These are phyloP conservation scores for Chytriomyces confervae DNA, from an alignment of 192 early-diverging fungal genomes.

Conservation along the genomic window DNA sequence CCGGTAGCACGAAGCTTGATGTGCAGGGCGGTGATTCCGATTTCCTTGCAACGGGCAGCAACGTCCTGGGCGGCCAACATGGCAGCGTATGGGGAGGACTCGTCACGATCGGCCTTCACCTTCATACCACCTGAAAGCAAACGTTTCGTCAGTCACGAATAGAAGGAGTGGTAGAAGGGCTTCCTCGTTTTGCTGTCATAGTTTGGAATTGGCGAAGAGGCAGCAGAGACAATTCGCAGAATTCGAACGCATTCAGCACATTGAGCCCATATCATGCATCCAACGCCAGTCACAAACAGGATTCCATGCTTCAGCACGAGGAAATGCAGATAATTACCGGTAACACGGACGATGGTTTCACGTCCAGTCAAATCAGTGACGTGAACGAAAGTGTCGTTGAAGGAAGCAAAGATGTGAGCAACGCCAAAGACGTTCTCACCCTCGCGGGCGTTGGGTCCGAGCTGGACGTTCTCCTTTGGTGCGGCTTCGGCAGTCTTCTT, in stretches of 20 bases:
- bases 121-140: slow-evolving; percentile 93
- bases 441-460: slow-evolving; percentile 96
- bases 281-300: too few relatives aligned
- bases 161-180: slow-evolving; percentile 44
- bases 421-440: slow-evolving; percentile 99
- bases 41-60: slow-evolving; percentile 97
- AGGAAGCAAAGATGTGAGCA: slow-evolving; percentile 98
- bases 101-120: slow-evolving; percentile 99
- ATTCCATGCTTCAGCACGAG: neutral
- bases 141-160: neutral
- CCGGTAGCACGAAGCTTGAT: slow-evolving; percentile 99
- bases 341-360: slow-evolving; percentile 99
- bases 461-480: slow-evolving; percentile 85
- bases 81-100: slow-evolving; percentile 99
- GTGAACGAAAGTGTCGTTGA: slow-evolving; percentile 99
- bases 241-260: neutral
- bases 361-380: slow-evolving; percentile 99
- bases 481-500: slow-evolving; percentile 73
- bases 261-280: too few relatives aligned
- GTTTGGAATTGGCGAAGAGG: neutral
- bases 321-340: slow-evolving; percentile 69
- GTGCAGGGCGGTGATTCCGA: slow-evolving; percentile 99
- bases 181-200: slow-evolving; percentile 68
- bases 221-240: neutral
- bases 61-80: slow-evolving; percentile 99